Conservation (phyloP, 805 yeast species). For the Debaryomyces tyrocola region DNA sequence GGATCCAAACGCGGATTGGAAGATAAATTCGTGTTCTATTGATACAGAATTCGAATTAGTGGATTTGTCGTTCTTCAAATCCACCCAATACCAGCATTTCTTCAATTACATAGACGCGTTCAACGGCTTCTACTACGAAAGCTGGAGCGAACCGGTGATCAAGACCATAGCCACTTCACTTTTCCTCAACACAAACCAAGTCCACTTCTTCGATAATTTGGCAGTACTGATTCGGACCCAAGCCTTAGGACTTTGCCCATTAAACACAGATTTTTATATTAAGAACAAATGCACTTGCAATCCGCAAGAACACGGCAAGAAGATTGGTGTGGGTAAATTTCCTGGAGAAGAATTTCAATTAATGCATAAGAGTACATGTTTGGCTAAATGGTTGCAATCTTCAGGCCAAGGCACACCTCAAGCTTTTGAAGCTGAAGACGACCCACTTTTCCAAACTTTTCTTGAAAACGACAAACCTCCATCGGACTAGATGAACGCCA, state of each 20-base stretch:
- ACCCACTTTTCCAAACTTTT: background rate
- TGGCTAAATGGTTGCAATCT: conserved; percentile 2
- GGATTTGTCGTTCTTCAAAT: conserved; percentile 7
- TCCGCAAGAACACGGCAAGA: background rate
- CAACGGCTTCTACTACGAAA: conserved; percentile 10
- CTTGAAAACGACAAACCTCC: no score
- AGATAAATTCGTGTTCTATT: conserved; percentile 10
- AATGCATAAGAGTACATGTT: conserved; percentile 2
- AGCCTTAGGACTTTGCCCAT: conserved; percentile 13
- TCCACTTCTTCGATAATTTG: conserved; percentile 13
- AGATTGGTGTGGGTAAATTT: background rate
- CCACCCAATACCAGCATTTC: conserved; percentile 10
- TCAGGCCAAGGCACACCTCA: conserved; percentile 1
- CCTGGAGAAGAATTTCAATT: background rate
- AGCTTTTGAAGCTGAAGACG: background rate
- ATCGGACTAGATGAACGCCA: no score
- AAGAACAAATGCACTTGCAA: conserved; percentile 11
- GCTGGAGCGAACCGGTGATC: conserved; percentile 13
- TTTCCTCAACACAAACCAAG: conserved; percentile 7
- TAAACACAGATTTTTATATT: conserved; percentile 7
- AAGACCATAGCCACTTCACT: conserved; percentile 14
- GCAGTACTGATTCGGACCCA: conserved; percentile 6
- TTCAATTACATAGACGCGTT: conserved; percentile 9
- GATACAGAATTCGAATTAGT: conserved; percentile 13
- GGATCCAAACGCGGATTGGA: conserved; percentile 7